phyloP scores from a whole-genome alignment of 495 filamentous ascomycete species.

The Lophiotrema nucula region DNA sequence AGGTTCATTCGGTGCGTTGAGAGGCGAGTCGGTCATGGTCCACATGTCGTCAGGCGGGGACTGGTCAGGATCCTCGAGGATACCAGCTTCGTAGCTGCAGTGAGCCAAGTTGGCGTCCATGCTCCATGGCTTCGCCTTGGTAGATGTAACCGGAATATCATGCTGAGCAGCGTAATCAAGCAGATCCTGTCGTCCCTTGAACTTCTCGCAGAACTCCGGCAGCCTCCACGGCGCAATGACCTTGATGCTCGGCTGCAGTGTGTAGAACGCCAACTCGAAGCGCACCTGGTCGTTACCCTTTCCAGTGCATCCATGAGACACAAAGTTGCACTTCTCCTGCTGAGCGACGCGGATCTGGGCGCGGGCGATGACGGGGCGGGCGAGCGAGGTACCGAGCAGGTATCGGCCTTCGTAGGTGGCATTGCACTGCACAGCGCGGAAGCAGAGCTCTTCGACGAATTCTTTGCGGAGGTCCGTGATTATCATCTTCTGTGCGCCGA shows the following conservation, averaged over 20 bases:
- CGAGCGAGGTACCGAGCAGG: constrained; percentile 56
- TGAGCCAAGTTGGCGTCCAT: constrained; percentile 92
- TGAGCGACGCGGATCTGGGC: constrained; percentile 73
- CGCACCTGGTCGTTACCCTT: constrained; percentile 88
- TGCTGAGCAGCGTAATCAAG: constrained; percentile 79
- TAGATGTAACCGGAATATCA: constrained; percentile 81
- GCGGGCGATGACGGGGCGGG: constrained; percentile 85
- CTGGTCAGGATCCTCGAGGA: constrained; percentile 66
- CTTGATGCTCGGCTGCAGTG: constrained; percentile 68
- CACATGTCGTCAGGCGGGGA: constrained; percentile 78
- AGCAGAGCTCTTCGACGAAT: constrained; percentile 84
- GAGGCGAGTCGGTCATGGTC: constrained; percentile 75
- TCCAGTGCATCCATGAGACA: constrained; percentile 81
- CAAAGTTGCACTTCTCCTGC: constrained; percentile 61
- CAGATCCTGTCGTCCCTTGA: constrained; percentile 81
- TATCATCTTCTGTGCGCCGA: constrained; percentile 63
- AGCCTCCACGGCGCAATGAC: constrained; percentile 88
- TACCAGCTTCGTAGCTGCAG: constrained; percentile 55
- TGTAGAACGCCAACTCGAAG: constrained; percentile 75
- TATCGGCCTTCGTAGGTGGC: constrained; percentile 67
- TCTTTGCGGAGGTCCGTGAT: constrained; percentile 68
- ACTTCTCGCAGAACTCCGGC: constrained; percentile 77
- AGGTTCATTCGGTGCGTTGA: constrained; percentile 72
- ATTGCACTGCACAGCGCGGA: constrained; percentile 84
- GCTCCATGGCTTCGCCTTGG: constrained; percentile 82